Percentiles rank a stretch among this genome's conserved stretches.
Evolutionary conservation across 2,329 filamentous ascomycete genomes (phyloP).

Genomic region (Neurospora sp.): DNA sequence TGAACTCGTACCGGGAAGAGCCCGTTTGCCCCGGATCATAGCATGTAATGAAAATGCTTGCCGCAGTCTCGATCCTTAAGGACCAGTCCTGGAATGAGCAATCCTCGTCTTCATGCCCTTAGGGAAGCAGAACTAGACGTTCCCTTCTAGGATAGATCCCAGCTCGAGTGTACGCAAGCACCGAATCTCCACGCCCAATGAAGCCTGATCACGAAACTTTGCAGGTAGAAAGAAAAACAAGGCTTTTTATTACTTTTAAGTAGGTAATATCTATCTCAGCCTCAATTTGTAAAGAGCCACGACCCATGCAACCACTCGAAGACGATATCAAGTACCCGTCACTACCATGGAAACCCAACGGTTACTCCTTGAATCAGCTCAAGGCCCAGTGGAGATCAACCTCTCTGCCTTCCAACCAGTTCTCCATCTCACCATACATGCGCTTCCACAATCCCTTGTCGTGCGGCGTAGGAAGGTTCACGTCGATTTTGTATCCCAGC

Average conservation of each 20-base stretch:
- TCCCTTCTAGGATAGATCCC: background rate
- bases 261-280: background rate
- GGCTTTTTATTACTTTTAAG: background rate
- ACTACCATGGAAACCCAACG: background rate
- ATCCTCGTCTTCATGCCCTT: background rate
- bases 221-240: background rate
- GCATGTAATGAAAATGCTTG: background rate
- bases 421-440: constrained; percentile 34
- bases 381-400: constrained; percentile 16
- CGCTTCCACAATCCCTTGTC: constrained; percentile 23
- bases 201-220: background rate
- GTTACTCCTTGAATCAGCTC: background rate
- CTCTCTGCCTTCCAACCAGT: constrained; percentile 26
- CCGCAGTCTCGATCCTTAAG: background rate
- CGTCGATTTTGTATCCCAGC: constrained; percentile 34
- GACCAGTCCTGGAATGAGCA: background rate
- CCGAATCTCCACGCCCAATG: background rate
- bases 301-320: background rate
- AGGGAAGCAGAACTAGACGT: background rate
- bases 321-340: background rate
- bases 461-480: constrained; percentile 29
- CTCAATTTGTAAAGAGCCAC: background rate
- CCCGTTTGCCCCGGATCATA: background rate
- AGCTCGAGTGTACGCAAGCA: background rate
- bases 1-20: background rate